These are phyloP conservation scores for Moesziomyces sp. DNA, from an alignment of 1,284 basidiomycete genomes.

Conservation along the genomic window DNA sequence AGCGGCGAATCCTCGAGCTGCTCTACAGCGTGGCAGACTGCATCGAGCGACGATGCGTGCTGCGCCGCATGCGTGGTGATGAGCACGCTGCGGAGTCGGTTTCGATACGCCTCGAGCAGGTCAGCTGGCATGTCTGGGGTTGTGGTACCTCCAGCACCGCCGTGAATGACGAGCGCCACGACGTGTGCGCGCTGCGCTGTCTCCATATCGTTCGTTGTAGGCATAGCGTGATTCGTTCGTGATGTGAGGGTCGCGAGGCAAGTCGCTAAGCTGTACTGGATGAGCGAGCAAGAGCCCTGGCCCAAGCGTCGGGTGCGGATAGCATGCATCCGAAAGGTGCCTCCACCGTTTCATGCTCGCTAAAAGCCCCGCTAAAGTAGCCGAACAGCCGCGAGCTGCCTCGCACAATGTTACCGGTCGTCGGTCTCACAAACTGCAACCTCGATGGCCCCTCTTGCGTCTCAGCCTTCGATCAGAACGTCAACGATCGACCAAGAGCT, in stretches of 20 bases:
- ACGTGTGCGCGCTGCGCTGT: slow-evolving; percentile 8
- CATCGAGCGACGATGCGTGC: slow-evolving; percentile 83
- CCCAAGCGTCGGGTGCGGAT: neutral
- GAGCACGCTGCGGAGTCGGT: slow-evolving; percentile 73
- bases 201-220: neutral
- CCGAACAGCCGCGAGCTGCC: neutral
- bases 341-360: neutral
- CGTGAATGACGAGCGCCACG: slow-evolving; percentile 47
- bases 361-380: neutral
- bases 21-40: slow-evolving; percentile 79
- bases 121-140: slow-evolving; percentile 22
- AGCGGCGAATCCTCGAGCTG: slow-evolving; percentile 80
- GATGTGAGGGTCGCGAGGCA: too few species aligned
- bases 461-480: too few species aligned
- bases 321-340: neutral
- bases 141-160: slow-evolving; percentile 43
- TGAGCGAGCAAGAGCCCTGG: neutral
- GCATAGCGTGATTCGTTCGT: neutral
- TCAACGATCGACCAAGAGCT: too few species aligned
- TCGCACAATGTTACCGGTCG: too few species aligned
- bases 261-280: neutral
- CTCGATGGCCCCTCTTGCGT: too few species aligned
- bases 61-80: slow-evolving; percentile 73
- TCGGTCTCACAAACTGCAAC: neutral
- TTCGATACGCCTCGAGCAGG: slow-evolving; percentile 75